These are phyloP conservation scores for Amanita polypyramis DNA, from an alignment of 768 basidiomycete species.

Conservation along the genomic window DNA sequence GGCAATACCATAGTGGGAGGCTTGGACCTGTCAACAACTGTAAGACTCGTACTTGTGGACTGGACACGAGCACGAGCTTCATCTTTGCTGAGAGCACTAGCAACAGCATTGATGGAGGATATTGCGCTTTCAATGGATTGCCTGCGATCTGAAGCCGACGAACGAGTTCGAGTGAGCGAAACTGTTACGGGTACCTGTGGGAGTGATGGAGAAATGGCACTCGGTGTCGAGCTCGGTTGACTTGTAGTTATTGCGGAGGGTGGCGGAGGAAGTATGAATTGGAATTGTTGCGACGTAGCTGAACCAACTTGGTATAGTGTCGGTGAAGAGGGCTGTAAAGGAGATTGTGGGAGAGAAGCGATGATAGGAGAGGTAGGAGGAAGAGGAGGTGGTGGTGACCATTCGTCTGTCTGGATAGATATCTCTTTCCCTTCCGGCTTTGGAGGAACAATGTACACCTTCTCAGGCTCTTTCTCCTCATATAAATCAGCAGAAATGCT, in stretches of 20 bases:
- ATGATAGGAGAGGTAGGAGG: constrained; percentile 22
- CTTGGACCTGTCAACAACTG: constrained; percentile 60
- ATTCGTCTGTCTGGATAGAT: constrained; percentile 73
- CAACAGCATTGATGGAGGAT: constrained; percentile 33
- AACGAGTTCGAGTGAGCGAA: constrained; percentile 40
- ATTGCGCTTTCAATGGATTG: constrained; percentile 65
- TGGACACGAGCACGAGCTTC: constrained; percentile 52
- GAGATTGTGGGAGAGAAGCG: constrained; percentile 19
- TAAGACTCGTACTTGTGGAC: constrained; percentile 37
- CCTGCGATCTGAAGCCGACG: constrained; percentile 48
- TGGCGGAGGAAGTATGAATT: constrained; percentile 53
- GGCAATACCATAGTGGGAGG: constrained; percentile 83
- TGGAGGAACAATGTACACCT: constrained; percentile 24
- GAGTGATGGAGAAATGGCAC: constrained; percentile 26
- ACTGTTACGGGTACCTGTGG: constrained; percentile 31
- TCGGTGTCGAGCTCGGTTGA: constrained; percentile 20
- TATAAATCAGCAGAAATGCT: constrained; percentile 29
- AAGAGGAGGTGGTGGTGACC: constrained; percentile 35
- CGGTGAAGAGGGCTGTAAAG: constrained; percentile 17
- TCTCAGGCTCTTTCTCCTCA: constrained; percentile 22
- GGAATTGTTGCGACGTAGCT: constrained; percentile 39
- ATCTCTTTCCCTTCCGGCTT: constrained; percentile 66
- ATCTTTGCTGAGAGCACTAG: constrained; percentile 15
- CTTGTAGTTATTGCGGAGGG: constrained; percentile 15
- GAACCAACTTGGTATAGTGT: constrained; percentile 50